Percentiles rank a stretch among this genome's conserved stretches.
Conservation (phyloP, 768 basidiomycete genomes). For the Boletus rubroflammeus region DNA sequence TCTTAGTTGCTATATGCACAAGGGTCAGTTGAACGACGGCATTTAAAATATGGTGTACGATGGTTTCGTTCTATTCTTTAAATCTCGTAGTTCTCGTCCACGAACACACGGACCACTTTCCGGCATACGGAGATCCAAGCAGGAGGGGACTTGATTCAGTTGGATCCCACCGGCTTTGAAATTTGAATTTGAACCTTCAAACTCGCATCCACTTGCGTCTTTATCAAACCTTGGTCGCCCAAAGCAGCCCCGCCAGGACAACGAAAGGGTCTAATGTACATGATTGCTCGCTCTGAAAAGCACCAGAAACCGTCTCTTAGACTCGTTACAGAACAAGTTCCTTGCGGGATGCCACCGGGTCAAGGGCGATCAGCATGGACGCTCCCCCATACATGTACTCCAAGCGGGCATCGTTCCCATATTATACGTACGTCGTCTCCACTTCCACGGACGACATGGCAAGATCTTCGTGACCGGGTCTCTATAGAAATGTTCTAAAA, state of each 20-base stretch:
- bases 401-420: background rate
- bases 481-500: background rate
- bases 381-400: background rate
- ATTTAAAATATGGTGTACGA: background rate
- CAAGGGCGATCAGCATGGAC: background rate
- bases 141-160: too few species aligned
- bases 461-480: background rate
- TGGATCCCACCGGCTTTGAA: background rate
- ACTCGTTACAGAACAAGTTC: background rate
- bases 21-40: background rate
- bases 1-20: constrained; percentile 4
- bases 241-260: background rate
- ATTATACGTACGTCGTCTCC: background rate
- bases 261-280: background rate
- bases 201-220: background rate
- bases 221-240: background rate
- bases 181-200: too few species aligned
- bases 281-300: background rate
- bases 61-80: background rate
- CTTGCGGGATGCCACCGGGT: background rate
- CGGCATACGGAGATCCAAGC: background rate
- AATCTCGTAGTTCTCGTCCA: background rate
- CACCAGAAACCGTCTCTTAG: too few species aligned
- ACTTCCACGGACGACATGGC: background rate
- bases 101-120: background rate